Evolutionary conservation across 225 moss, liverwort and hornwort species (phyloP).

Genomic region (Neckera pumila): DNA sequence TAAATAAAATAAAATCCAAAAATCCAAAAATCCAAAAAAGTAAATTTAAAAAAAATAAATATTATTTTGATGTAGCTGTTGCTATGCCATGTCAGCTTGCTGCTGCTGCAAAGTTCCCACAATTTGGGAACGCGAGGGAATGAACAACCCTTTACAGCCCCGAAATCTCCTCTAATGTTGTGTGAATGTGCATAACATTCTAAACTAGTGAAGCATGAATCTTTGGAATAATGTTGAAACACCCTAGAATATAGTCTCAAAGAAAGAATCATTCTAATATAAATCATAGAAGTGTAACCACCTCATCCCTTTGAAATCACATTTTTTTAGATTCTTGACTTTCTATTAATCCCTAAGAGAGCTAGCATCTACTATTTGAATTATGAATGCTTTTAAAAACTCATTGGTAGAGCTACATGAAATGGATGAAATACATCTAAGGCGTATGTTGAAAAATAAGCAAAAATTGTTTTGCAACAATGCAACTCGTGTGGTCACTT

Average conservation of each 20-base stretch:
- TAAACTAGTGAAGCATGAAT: rapidly evolving
- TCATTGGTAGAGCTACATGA: rapidly evolving
- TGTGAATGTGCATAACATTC: too few species aligned
- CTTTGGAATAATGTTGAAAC: neutral
- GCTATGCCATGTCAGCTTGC: too few species aligned
- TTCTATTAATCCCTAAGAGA: neutral
- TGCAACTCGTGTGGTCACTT: neutral
- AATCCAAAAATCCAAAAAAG: too few species aligned
- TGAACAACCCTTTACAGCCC: too few species aligned
- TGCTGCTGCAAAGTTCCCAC: too few species aligned
- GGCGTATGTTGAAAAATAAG: neutral
- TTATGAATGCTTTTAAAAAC: neutral
- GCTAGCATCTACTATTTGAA: rapidly evolving
- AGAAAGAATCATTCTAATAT: neutral
- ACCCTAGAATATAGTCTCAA: neutral
- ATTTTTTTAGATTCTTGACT: neutral
- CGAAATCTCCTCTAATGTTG: too few species aligned
- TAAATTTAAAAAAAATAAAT: too few species aligned
- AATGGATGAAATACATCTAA: neutral
- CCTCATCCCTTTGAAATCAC: rapidly evolving
- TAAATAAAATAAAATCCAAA: too few species aligned
- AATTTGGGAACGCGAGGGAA: too few species aligned
- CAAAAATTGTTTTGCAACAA: neutral
- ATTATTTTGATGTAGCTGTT: too few species aligned
- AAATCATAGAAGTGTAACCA: neutral